Conservation (phyloP, 2,329 filamentous ascomycete genomes). For the Bisporella sp. region DNA sequence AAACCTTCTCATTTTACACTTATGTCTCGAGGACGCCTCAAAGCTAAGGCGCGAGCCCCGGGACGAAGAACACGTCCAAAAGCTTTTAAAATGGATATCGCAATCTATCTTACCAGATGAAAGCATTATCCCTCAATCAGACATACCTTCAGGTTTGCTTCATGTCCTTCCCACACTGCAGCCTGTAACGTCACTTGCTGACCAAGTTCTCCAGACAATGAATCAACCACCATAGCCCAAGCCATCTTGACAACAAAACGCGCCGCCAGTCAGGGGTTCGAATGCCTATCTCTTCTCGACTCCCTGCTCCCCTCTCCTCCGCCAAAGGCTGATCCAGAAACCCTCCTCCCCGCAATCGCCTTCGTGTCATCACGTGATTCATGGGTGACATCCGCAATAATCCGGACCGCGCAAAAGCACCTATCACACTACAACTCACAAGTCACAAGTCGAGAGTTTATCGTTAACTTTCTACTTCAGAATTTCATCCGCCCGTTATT, state of each 20-base stretch:
- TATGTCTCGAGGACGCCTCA: conserved; percentile 13
- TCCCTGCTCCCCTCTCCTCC: background rate
- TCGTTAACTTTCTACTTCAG: conserved; percentile 51
- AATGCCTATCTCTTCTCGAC: conserved; percentile 4
- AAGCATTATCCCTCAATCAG: conserved; percentile 15
- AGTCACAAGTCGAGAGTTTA: conserved; percentile 28
- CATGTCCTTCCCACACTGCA: background rate
- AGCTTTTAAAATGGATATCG: conserved; percentile 18
- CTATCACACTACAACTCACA: conserved; percentile 22
- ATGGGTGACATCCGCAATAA: conserved; percentile 33
- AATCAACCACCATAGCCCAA: background rate
- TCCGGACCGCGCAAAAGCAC: conserved; percentile 26
- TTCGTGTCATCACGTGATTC: conserved; percentile 26
- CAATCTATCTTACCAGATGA: conserved; percentile 18
- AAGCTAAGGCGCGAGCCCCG: conserved; percentile 4
- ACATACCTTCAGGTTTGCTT: conserved; percentile 14
- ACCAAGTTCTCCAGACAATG: background rate
- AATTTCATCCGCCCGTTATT: conserved; percentile 63
- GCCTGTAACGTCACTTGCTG: background rate
- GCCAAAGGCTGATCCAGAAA: background rate
- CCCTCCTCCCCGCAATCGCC: conserved; percentile 29
- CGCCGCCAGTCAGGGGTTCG: conserved; percentile 13
- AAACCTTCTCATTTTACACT: conserved; percentile 17
- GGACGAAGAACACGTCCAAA: conserved; percentile 8
- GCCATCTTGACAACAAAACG: conserved; percentile 8